phyloP scores from a whole-genome alignment of 1,284 basidiomycete genomes.

The Papiliotrema flavescens region DNA sequence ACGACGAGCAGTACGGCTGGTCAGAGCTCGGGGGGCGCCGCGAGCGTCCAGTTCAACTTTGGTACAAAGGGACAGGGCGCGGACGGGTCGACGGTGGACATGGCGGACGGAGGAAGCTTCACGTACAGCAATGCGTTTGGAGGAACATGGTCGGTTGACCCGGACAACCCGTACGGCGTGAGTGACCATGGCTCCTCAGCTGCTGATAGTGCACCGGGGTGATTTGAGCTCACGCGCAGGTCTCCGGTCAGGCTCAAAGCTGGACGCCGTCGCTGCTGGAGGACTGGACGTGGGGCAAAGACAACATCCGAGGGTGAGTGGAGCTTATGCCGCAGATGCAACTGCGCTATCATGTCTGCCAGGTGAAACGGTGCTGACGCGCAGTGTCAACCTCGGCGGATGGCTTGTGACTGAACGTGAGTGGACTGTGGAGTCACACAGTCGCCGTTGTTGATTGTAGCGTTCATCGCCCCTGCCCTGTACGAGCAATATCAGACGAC shows the following conservation, averaged over 20 bases:
- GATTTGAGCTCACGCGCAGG: slow-evolving; percentile 12
- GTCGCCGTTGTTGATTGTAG: slow-evolving; percentile 54
- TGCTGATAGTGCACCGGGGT: background rate
- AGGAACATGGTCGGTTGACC: slow-evolving; percentile 66
- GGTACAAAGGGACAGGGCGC: slow-evolving; percentile 13
- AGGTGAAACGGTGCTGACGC: slow-evolving; percentile 5
- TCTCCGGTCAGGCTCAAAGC: slow-evolving; percentile 44
- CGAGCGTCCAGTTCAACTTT: background rate
- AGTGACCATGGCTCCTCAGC: slow-evolving; percentile 56
- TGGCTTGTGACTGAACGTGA: slow-evolving; percentile 48
- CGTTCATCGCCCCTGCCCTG: slow-evolving; percentile 75
- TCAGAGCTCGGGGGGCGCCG: too few species aligned
- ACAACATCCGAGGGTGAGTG: slow-evolving; percentile 56
- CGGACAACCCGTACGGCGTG: slow-evolving; percentile 59
- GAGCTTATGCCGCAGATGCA: background rate
- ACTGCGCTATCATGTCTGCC: too few species aligned
- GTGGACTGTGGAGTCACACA: slow-evolving; percentile 33
- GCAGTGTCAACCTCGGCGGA: slow-evolving; percentile 76
- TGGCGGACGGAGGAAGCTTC: slow-evolving; percentile 64
- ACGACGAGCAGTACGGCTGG: slow-evolving; percentile 1
- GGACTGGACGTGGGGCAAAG: slow-evolving; percentile 71
- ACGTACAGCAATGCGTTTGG: slow-evolving; percentile 74
- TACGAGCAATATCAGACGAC: slow-evolving; percentile 58
- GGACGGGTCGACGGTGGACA: slow-evolving; percentile 33
- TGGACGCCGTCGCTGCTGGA: slow-evolving; percentile 79